Evolutionary conservation across 768 basidiomycete species (phyloP), one percentile per base, ranked within the genome.

Genomic region (Leucosporidium scottii): DNA sequence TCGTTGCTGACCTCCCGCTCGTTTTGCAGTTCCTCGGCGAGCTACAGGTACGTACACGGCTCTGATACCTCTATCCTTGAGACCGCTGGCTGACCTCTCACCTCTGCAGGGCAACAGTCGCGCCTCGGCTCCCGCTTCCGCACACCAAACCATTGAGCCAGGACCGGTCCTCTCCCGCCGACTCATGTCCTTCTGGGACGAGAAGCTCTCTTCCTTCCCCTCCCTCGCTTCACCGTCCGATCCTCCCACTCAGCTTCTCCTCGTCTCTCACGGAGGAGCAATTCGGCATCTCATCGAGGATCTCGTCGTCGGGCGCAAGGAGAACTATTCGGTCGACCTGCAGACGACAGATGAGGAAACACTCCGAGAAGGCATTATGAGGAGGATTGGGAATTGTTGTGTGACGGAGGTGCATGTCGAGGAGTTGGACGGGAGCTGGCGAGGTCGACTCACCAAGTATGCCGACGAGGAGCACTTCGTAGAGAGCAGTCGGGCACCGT

Each of bases 241-340:
- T 15, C 7, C 53, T 12, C 59, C 49, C 1, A 49, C 44, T 0
- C 57, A 66, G 3, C 18, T 69, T 27, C 65, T 72, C 12, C 59
- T 61, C 59, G 68, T 67, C 53, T 69, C 67, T 3, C 71, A 72
- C 54, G 71, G 71, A 39, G 71, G 67, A 28, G 54, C 67, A 18
- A 69, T 72, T 47, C 67, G 68, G 8, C 62, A 64, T 28, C 66
- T 72, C 62, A 36, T 72, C 49, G 59, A 49, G 3, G 64, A 61
- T 4, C 60, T 72, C 21, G 28, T 66, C 39, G 23, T 25, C 4
- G 64, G 62, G 3, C 60, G 57, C 27, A n/a, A n/a, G 17, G 27
- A 30, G 7, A n/a, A 23, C 1, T 69, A 61, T 28, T n/a, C 44
- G 0, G 23, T 69, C n/a, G 31, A 3, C 9, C 13, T 67, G 27